Conservation (phyloP, 192 early-diverging fungal species). For the Funneliformis geosporum region DNA sequence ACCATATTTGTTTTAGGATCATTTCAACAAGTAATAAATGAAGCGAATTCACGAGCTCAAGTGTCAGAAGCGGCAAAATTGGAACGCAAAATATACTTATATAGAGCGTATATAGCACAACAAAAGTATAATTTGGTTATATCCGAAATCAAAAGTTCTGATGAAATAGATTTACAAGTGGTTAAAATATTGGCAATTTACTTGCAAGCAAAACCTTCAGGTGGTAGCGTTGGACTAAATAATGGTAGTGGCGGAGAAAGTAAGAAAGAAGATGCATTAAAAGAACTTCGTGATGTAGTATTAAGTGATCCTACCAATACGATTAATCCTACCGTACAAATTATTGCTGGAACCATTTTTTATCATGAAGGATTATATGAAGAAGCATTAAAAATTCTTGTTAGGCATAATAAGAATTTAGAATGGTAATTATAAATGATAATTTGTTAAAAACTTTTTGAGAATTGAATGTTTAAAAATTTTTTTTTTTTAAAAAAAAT, state of each 20-base stretch:
- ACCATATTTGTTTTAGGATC: slow-evolving; percentile 58
- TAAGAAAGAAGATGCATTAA: slow-evolving; percentile 50
- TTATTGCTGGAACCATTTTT: slow-evolving; percentile 66
- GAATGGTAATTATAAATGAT: slow-evolving; percentile 65
- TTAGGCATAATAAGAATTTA: slow-evolving; percentile 68
- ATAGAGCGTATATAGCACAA: slow-evolving; percentile 81
- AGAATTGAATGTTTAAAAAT: not conserved
- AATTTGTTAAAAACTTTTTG: slow-evolving; percentile 1
- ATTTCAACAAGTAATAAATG: slow-evolving; percentile 73
- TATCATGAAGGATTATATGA: slow-evolving; percentile 60
- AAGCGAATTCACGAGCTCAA: slow-evolving; percentile 46
- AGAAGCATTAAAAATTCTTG: slow-evolving; percentile 73
- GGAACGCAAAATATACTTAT: slow-evolving; percentile 69
- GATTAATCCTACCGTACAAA: slow-evolving; percentile 57
- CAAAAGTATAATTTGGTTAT: slow-evolving; percentile 69
- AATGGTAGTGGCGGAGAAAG: not conserved
- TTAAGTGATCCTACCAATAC: slow-evolving; percentile 54
- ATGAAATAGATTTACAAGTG: slow-evolving; percentile 62
- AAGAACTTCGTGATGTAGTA: slow-evolving; percentile 50
- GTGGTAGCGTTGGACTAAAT: not conserved
- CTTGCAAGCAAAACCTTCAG: slow-evolving; percentile 46
- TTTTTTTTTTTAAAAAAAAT: not conserved
- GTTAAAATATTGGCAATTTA: slow-evolving; percentile 67
- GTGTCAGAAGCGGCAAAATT: slow-evolving; percentile 45
- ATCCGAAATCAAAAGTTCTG: slow-evolving; percentile 58